phyloP scores from a whole-genome alignment of 2,329 filamentous ascomycete species.

The Fonsecaea erecta region DNA sequence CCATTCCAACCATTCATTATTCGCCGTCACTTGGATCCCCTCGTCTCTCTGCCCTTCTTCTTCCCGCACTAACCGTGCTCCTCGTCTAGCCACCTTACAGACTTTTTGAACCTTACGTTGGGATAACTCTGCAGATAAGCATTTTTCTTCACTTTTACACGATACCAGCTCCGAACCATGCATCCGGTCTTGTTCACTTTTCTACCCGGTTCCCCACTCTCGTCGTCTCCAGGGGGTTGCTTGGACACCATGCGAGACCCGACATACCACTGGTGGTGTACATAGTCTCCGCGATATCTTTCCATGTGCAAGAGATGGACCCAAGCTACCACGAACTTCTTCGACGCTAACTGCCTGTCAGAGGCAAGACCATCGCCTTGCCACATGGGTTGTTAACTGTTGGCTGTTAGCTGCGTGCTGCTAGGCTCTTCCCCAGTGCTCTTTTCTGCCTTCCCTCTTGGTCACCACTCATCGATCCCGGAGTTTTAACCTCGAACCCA shows the following conservation, averaged over 20 bases:
- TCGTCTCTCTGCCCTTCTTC: neutral
- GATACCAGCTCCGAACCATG: neutral
- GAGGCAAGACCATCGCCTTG: constrained; percentile 1
- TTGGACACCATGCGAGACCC: neutral
- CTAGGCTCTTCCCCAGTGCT: neutral
- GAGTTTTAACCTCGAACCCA: constrained; percentile 2
- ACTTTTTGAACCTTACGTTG: no score
- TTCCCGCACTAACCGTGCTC: neutral
- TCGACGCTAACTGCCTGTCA: neutral
- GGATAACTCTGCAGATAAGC: no score
- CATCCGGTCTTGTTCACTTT: neutral
- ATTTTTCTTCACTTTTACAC: neutral
- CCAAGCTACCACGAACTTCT: neutral
- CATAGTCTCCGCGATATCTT: neutral
- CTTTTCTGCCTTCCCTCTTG: neutral
- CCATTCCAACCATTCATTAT: neutral
- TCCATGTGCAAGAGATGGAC: neutral
- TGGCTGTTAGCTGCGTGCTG: neutral
- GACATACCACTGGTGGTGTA: neutral
- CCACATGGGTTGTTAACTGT: constrained; percentile 1
- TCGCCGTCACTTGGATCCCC: neutral
- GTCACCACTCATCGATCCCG: neutral
- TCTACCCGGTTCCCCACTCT: neutral
- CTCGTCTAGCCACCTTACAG: no score
- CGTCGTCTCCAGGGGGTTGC: neutral